Percentiles rank a stretch among this genome's conserved stretches.
Evolutionary conservation across 345 rosid species (phyloP).

Genomic region (Pelargonium nanum): DNA sequence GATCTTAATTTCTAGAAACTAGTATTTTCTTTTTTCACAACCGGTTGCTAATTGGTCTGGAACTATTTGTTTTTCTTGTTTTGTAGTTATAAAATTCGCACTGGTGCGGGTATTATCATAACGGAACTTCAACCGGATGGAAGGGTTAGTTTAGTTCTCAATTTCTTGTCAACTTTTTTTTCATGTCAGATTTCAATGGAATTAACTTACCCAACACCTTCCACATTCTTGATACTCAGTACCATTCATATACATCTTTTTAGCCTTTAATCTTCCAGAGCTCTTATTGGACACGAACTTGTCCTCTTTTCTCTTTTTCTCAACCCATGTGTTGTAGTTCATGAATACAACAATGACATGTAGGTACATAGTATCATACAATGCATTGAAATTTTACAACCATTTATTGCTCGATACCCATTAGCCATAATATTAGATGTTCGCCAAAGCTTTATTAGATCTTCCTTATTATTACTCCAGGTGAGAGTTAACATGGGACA

Average conservation of each 20-base stretch:
- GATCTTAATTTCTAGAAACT: neutral
- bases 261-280: too few relatives aligned
- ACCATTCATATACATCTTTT: neutral
- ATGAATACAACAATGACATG: too few relatives aligned
- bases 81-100: neutral
- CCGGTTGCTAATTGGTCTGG: neutral
- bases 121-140: neutral
- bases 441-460: neutral
- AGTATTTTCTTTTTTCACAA: neutral
- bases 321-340: neutral
- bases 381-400: neutral
- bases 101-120: neutral
- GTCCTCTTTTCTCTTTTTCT: neutral
- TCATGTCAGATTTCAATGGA: too few relatives aligned
- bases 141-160: neutral
- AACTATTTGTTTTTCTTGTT: too few relatives aligned
- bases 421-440: neutral
- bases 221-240: neutral
- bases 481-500: constrained; percentile 95
- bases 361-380: too few relatives aligned
- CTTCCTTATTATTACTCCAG: constrained; percentile 26
- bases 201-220: too few relatives aligned
- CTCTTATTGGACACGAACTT: too few relatives aligned
- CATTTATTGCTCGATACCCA: neutral
- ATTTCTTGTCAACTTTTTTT: neutral